phyloP scores from a whole-genome alignment of 2,329 filamentous ascomycete genomes.

The Diaporthe amygdali region DNA sequence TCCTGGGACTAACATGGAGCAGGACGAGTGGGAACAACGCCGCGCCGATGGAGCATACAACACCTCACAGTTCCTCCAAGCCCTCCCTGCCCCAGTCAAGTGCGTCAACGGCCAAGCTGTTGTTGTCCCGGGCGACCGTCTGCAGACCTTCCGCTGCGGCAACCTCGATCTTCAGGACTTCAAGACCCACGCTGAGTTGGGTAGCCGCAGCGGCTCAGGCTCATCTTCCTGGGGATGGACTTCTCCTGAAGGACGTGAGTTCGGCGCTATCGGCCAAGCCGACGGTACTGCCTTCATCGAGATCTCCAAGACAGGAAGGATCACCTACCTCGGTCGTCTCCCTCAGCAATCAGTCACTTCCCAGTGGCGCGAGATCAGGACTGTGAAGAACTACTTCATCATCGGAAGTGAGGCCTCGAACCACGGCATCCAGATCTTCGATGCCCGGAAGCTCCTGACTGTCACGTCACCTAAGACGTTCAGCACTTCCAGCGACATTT shows the following conservation, averaged over 20 bases:
- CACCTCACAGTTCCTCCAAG: neutral
- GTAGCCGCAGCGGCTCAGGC: conserved; percentile 43
- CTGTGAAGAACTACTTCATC: conserved; percentile 45
- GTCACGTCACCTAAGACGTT: conserved; percentile 45
- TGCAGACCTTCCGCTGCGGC: conserved; percentile 53
- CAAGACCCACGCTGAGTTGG: conserved; percentile 57
- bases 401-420: conserved; percentile 47
- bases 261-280: conserved; percentile 50
- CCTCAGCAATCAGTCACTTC: conserved; percentile 39
- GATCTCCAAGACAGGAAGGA: conserved; percentile 47
- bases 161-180: conserved; percentile 62
- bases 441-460: conserved; percentile 58
- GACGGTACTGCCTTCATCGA: conserved; percentile 57
- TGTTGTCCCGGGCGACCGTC: conserved; percentile 45
- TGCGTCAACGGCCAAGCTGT: conserved; percentile 12
- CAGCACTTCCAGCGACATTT: conserved; percentile 39
- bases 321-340: conserved; percentile 52
- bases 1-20: neutral
- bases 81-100: conserved; percentile 1
- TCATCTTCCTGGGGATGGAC: conserved; percentile 54
- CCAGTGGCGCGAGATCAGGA: conserved; percentile 47
- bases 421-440: conserved; percentile 68
- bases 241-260: conserved; percentile 52
- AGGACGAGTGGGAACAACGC: conserved; percentile 8
- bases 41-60: neutral